Evolutionary conservation across 495 filamentous ascomycete species (phyloP).

Genomic region (Aeminium ludgeri): DNA sequence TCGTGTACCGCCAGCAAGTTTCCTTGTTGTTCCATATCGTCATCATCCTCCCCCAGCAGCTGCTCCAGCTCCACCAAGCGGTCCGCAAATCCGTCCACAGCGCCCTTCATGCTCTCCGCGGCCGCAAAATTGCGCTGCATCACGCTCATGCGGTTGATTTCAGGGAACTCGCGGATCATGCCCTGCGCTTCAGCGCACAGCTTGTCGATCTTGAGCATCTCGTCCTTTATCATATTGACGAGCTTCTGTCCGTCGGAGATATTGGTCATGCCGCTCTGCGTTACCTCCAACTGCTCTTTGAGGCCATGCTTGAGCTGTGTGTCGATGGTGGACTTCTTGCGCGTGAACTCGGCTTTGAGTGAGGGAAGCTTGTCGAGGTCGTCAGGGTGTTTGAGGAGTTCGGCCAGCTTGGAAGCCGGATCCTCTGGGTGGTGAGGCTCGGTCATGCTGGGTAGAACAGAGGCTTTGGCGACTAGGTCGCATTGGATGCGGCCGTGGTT

Average conservation of each 20-base stretch:
- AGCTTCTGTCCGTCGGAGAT: slow-evolving; percentile 77
- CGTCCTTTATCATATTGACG: slow-evolving; percentile 79
- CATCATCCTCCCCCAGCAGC: slow-evolving; percentile 65
- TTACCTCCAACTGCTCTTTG: slow-evolving; percentile 77
- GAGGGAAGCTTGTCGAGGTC: slow-evolving; percentile 90
- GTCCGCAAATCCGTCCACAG: slow-evolving; percentile 69
- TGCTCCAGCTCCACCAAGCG: slow-evolving; percentile 54
- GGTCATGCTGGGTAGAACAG: slow-evolving; percentile 24
- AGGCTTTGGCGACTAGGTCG: neutral
- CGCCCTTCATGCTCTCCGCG: slow-evolving; percentile 77
- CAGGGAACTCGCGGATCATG: slow-evolving; percentile 92
- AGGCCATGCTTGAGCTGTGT: slow-evolving; percentile 73
- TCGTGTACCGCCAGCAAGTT: slow-evolving; percentile 81
- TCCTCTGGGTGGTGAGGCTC: slow-evolving; percentile 24
- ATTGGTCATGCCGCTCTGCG: slow-evolving; percentile 73
- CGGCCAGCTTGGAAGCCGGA: slow-evolving; percentile 47
- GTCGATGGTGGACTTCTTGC: slow-evolving; percentile 87
- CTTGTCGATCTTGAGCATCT: slow-evolving; percentile 96
- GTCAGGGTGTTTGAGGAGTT: slow-evolving; percentile 54
- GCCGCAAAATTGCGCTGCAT: slow-evolving; percentile 88
- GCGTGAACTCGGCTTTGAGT: slow-evolving; percentile 79
- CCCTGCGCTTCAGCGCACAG: slow-evolving; percentile 89
- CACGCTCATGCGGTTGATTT: slow-evolving; percentile 84
- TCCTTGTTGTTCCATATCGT: slow-evolving; percentile 75
- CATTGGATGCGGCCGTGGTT: neutral